Evolutionary conservation across 306 rosid genomes (phyloP).

Genomic region (Comarum palustre): DNA sequence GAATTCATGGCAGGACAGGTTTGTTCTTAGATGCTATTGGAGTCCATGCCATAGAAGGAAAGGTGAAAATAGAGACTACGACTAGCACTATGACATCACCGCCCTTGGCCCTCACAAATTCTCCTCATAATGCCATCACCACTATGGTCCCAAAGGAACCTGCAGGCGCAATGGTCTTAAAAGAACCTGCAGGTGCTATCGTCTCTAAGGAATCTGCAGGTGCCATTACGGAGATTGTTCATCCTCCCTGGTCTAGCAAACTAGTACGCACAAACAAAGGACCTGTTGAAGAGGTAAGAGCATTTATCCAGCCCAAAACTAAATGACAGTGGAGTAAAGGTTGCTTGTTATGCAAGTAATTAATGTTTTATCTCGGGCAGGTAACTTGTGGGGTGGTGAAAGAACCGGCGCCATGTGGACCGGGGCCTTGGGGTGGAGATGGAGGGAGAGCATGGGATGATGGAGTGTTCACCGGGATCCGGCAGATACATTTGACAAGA

Average conservation of each 20-base stretch:
- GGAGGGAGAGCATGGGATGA: constrained; percentile 94
- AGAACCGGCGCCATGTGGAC: constrained; percentile 87
- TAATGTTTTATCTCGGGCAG: constrained; percentile 24
- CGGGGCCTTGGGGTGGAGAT: constrained; percentile 99
- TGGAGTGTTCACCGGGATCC: constrained; percentile 78
- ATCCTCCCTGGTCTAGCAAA: constrained; percentile 49
- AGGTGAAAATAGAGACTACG: constrained; percentile 25
- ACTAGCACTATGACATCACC: background rate
- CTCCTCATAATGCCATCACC: constrained; percentile 4
- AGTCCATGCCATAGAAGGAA: constrained; percentile 71
- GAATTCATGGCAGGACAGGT: constrained; percentile 83
- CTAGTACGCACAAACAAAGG: constrained; percentile 42
- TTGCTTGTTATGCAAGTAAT: constrained; percentile 23
- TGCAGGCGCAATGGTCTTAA: background rate
- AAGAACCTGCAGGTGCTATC: constrained; percentile 22
- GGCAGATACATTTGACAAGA: constrained; percentile 74
- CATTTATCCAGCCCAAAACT: background rate
- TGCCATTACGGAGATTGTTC: constrained; percentile 39
- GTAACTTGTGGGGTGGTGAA: constrained; percentile 57
- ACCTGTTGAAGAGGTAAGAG: constrained; percentile 53
- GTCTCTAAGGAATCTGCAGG: constrained; percentile 29
- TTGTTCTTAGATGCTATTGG: constrained; percentile 83
- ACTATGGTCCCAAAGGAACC: constrained; percentile 24
- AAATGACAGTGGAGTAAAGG: constrained; percentile 24
- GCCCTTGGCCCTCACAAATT: background rate